Base-by-base conservation (phyloP, 306 rosid species). In the Echinosophora koreensis region DNA sequence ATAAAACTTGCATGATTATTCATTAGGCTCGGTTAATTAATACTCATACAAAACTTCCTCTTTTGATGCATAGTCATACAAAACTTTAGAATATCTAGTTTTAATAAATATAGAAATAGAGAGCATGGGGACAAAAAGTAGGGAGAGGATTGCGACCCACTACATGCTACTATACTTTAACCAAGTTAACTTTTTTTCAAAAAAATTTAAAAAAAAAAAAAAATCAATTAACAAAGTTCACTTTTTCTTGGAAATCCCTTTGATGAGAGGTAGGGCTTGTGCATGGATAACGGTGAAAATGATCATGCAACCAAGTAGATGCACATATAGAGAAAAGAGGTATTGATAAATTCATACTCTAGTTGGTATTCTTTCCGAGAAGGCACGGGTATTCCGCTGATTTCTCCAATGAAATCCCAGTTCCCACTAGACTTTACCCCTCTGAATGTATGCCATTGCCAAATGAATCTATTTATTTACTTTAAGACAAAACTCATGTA, bases 311-410 rank as follows among this genome's bases (percentile, higher is more conserved):
- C 57, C 41, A 74, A 74, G 66, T 76, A 81, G 76, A 67, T 66
- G 80, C 55, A 30, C 39, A 47, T 81, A 74, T 60, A 67, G 66
- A 61, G 58, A 17, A 17, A 50, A 15, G 44, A 1, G 44, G 6
- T 39, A 39, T 54, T 67, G 34, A 69, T 74, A 37, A 46, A 67
- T 44, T 44, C 46, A 42, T 62, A 42, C 42, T 4, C 8, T 38
- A 38, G 35, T 38, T 0, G 78, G 83, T 65, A 65, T 79, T 82
- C 69, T 90, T 88, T 84, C 94, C 90, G 59, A 90, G 91, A 68
- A 86, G 94, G 90, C 97, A 93, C 96, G 97, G 96, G 92, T 66
- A 88, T 86, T 89, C 97, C 94, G 96, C 94, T 90, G 89, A 90
- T 93, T 89, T 90, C 92, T 93, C 96, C 97, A 11, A 93, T 80